phyloP scores from a whole-genome alignment of 441 rosid genomes.

The Syzygium malaccense region DNA sequence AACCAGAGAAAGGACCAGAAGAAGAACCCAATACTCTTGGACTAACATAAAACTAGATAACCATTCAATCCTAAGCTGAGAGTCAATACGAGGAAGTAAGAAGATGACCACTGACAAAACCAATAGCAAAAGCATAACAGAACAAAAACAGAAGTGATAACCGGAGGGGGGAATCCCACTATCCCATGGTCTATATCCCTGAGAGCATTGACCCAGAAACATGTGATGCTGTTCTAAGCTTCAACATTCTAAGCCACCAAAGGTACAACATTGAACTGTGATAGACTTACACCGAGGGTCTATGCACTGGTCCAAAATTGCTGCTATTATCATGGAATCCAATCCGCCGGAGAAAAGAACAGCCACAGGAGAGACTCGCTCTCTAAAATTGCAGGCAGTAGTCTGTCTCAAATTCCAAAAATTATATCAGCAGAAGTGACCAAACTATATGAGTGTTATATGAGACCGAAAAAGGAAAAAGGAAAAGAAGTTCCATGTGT shows the following conservation, averaged over 20 bases:
- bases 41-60: neutral
- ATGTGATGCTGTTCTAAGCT: neutral
- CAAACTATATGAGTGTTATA: neutral
- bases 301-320: constrained; percentile 65
- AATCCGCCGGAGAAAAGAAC: constrained; percentile 94
- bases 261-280: neutral
- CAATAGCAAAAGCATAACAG: neutral
- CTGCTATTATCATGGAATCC: constrained; percentile 94
- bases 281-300: constrained; percentile 51
- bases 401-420: constrained; percentile 27
- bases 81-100: neutral
- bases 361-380: constrained; percentile 60
- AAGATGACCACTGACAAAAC: neutral
- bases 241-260: neutral
- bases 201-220: neutral
- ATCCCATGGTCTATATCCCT: neutral
- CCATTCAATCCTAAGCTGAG: neutral
- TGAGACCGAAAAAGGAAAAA: neutral
- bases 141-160: neutral
- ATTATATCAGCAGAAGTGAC: neutral
- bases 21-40: neutral
- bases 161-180: neutral
- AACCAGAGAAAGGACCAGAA: neutral
- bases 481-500: neutral
- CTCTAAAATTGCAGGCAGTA: constrained; percentile 8